Base-by-base conservation (phyloP, 306 rosid species). In the Corylus americana region DNA sequence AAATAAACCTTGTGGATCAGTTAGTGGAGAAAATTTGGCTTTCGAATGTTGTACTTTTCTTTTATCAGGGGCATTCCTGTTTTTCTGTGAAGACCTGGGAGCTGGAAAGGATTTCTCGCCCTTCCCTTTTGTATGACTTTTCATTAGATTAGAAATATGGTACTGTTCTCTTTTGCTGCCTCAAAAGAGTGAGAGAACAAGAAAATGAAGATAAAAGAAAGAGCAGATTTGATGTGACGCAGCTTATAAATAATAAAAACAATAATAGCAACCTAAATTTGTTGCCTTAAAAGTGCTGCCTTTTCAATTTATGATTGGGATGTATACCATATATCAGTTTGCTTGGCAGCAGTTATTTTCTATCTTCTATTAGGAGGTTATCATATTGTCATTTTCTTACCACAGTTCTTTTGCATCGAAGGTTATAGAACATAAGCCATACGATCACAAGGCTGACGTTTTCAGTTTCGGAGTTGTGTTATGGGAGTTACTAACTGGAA, bases 361-460 rank as follows among this genome's bases (percentile, higher is more conserved):
- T 58, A 11, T 75, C 42, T 44, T 12, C 51, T 29, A 42, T 49
- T 78, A 77, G 69, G 66, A 78, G 67, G 80, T 80, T 20, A 31
- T 29, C 78, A 84, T 63, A 75, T 88, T 71, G 88, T 86, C 70
- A 75, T 82, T 87, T 82, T 75, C 92, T 89, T 78, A 89, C 89
- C 71, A 78, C 77, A 70, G 79, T 86, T 90, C n/a, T 80, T 89
- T 86, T 89, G 81, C 84, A 78, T 91, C 90, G 96, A 90, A 96
- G 98, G 99, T 96, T 76, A 89, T 96, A 62, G 98, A 90, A 81
- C 99, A 96, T 93, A 93, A 90, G 84, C 96, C 96, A 13, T 96
- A 96, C 75, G 99, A 92, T 93, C 99, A 93, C 87, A 96, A 91
- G 88, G 99, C 98, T 70, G 99, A 96, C 77, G 92, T 96, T 81